These are phyloP conservation scores for Flaveria floridana DNA, from an alignment of 140 eudicot species.

Conservation along the genomic window DNA sequence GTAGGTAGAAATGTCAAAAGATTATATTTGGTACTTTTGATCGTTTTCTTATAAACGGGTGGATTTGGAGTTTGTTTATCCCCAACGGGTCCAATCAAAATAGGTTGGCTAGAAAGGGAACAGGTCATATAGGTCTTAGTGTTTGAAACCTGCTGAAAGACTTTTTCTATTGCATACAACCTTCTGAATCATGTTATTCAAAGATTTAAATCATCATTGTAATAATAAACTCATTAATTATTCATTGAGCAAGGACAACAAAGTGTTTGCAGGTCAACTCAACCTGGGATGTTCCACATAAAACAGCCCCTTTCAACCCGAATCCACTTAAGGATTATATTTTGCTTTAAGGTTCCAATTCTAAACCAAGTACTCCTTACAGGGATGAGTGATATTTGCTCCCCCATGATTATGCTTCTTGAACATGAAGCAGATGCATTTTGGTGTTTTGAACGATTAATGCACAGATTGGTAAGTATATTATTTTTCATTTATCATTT, in stretches of 20 bases:
- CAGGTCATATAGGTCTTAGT: not conserved
- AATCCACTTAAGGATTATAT: not conserved
- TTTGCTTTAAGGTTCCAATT: conserved; percentile 17
- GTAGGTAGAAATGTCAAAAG: conserved; percentile 36
- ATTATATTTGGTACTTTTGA: not conserved
- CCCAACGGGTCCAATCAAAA: not conserved
- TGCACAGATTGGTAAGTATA: conserved; percentile 75
- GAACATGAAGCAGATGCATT: conserved; percentile 94
- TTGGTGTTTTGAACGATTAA: conserved; percentile 97
- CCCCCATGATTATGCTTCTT: conserved; percentile 90
- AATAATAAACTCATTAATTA: not conserved
- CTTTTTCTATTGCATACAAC: not conserved
- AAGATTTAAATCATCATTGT: not conserved
- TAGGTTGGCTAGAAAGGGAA: not conserved
- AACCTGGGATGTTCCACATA: not conserved
- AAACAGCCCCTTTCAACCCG: not conserved
- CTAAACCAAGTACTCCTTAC: conserved; percentile 33
- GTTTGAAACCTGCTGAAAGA: not conserved
- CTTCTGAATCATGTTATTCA: not conserved
- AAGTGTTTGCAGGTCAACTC: not conserved
- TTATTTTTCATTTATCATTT: conserved; percentile 10
- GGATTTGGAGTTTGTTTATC: not conserved
- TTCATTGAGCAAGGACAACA: conserved; percentile 7
- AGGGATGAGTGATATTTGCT: conserved; percentile 99
- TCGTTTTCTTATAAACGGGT: not conserved